Conservation (phyloP, 179 eudicot genomes). For the Spinacia oleracea region DNA sequence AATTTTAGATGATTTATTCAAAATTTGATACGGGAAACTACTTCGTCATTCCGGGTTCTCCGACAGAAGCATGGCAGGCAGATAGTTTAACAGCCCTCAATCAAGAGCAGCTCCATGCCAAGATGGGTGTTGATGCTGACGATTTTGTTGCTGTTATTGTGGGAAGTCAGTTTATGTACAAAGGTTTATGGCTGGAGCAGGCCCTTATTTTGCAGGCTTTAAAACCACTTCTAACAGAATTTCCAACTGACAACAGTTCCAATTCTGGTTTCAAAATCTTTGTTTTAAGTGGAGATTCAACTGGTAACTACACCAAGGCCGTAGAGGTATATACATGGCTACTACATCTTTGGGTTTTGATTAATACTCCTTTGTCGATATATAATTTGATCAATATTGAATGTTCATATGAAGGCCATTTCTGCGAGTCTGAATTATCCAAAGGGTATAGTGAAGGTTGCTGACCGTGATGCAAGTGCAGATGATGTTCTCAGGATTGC, state of each 20-base stretch:
- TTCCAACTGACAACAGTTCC: slow-evolving; percentile 38
- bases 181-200: slow-evolving; percentile 91
- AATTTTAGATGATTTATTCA: slow-evolving; percentile 67
- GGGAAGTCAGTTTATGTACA: slow-evolving; percentile 74
- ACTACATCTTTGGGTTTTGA: not conserved
- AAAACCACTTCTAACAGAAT: slow-evolving; percentile 52
- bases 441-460: slow-evolving; percentile 57
- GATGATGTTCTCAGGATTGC: slow-evolving; percentile 50
- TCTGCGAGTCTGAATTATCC: slow-evolving; percentile 69
- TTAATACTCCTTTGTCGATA: not conserved
- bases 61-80: slow-evolving; percentile 63
- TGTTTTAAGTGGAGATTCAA: slow-evolving; percentile 54
- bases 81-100: slow-evolving; percentile 33
- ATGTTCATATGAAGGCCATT: slow-evolving; percentile 52
- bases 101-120: slow-evolving; percentile 32
- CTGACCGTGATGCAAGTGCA: slow-evolving; percentile 44
- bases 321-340: slow-evolving; percentile 57
- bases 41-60: slow-evolving; percentile 82
- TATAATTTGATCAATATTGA: slow-evolving; percentile 19
- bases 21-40: slow-evolving; percentile 76
- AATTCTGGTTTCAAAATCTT: slow-evolving; percentile 58
- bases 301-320: slow-evolving; percentile 67
- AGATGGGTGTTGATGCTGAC: slow-evolving; percentile 40
- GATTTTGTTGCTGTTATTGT: slow-evolving; percentile 68
- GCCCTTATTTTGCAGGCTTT: slow-evolving; percentile 78